Evolutionary conservation across 2,329 filamentous ascomycete species (phyloP).

Genomic region (Trichoderma sp.): DNA sequence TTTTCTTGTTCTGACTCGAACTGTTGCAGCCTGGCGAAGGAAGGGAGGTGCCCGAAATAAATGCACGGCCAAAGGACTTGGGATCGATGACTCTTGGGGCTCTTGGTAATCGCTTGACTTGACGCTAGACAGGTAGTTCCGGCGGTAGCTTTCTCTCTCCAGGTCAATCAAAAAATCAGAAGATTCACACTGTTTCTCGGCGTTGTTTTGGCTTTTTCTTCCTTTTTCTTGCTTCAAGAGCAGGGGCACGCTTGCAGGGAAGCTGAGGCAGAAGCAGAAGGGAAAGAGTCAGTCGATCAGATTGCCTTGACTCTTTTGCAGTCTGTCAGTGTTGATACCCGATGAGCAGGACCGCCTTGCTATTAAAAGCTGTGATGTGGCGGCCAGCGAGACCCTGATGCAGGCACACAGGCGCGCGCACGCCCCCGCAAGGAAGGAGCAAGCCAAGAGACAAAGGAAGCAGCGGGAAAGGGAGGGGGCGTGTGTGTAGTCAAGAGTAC

Average conservation of each 20-base stretch:
- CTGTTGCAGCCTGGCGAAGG: background rate
- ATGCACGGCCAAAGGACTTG: background rate
- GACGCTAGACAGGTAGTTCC: background rate
- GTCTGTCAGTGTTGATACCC: constrained; percentile 24
- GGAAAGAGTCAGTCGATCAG: background rate
- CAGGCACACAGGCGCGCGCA: constrained; percentile 26
- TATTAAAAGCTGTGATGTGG: constrained; percentile 23
- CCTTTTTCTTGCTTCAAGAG: background rate
- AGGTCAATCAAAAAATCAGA: background rate
- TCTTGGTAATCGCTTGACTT: background rate
- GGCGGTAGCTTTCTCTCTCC: background rate
- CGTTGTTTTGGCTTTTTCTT: background rate
- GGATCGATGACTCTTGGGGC: background rate
- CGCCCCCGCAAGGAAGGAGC: constrained; percentile 15
- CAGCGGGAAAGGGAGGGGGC: constrained; percentile 13
- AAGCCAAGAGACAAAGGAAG: constrained; percentile 17
- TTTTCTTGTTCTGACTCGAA: background rate
- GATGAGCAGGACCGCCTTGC: constrained; percentile 23
- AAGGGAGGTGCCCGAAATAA: background rate
- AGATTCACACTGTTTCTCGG: background rate
- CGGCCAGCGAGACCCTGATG: constrained; percentile 24
- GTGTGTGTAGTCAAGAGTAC: background rate
- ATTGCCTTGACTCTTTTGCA: background rate
- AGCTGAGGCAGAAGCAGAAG: background rate
- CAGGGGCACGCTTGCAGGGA: background rate